These are phyloP conservation scores for Annona squamosa DNA, from an alignment of 164 flowering plant species.

Conservation along the genomic window DNA sequence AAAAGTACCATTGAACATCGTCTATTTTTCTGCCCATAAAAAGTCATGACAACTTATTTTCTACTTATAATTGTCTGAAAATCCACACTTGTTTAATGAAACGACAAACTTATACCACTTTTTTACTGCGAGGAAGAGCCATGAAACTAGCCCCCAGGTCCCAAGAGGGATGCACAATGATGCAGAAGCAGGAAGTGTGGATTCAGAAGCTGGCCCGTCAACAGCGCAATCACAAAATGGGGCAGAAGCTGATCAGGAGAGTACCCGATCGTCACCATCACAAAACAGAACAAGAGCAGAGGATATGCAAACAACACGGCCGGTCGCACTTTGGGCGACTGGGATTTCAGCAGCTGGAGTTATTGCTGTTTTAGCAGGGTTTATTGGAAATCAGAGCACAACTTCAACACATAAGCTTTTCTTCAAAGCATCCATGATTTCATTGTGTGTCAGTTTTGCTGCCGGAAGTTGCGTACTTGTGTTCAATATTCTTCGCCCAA, in stretches of 20 bases:
- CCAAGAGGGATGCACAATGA: neutral
- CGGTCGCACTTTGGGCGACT: neutral
- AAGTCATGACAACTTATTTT: no score
- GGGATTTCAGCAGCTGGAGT: neutral
- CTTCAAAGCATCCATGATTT: neutral
- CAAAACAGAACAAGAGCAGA: neutral
- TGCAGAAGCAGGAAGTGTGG: neutral
- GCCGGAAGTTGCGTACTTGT: neutral
- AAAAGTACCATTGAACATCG: neutral
- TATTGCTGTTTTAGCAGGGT: neutral
- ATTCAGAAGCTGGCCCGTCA: neutral
- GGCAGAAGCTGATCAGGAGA: no score
- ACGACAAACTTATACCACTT: neutral
- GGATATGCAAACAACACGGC: no score
- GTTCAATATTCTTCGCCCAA: neutral
- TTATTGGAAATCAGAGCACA: neutral
- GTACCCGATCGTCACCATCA: neutral
- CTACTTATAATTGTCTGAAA: neutral
- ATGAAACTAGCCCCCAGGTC: neutral
- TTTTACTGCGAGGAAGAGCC: neutral
- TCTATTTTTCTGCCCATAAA: neutral
- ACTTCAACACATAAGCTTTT: neutral
- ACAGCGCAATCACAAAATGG: no score
- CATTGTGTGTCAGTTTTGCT: neutral
- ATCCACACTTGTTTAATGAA: neutral